These are phyloP conservation scores for Paragyromitra xinjiangensis DNA, from an alignment of 495 filamentous ascomycete genomes.

Conservation along the genomic window DNA sequence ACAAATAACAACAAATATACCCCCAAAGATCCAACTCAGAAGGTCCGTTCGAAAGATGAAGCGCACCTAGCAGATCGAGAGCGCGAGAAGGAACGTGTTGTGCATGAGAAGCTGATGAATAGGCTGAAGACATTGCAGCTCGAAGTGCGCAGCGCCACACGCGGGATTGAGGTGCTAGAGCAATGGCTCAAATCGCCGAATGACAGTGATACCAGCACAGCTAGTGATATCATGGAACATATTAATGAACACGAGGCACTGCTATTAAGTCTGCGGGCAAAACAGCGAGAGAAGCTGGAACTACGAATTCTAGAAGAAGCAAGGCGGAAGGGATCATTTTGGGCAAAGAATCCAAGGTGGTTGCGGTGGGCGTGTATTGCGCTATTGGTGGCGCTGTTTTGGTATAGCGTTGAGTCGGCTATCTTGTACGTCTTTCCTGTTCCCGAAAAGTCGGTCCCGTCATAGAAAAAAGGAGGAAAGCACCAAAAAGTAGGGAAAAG, in stretches of 20 bases:
- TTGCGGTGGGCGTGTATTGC: conserved; percentile 35
- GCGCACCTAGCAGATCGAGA: conserved; percentile 43
- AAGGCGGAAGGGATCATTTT: not conserved
- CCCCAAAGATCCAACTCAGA: conserved; percentile 7
- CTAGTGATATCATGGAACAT: conserved; percentile 46
- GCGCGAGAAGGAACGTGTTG: conserved; percentile 44
- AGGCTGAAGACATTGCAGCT: conserved; percentile 54
- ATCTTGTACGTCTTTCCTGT: conserved; percentile 47
- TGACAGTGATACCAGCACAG: conserved; percentile 38
- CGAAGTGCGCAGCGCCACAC: conserved; percentile 50
- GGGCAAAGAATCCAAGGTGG: conserved; percentile 15
- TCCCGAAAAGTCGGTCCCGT: not conserved
- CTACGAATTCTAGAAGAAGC: conserved; percentile 20
- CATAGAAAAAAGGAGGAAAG: not conserved
- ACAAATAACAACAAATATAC: conserved; percentile 32
- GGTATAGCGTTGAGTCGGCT: conserved; percentile 50
- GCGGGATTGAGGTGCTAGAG: conserved; percentile 55
- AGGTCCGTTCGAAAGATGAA: conserved; percentile 45
- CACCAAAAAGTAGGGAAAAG: not conserved
- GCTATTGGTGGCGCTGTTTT: conserved; percentile 36
- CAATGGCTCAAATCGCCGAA: conserved; percentile 34
- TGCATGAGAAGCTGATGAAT: conserved; percentile 56
- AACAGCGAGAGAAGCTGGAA: conserved; percentile 36
- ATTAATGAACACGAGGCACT: conserved; percentile 45
- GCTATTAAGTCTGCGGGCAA: conserved; percentile 30